Conservation (phyloP, 768 basidiomycete species). For the Tubosaeta sp. region DNA sequence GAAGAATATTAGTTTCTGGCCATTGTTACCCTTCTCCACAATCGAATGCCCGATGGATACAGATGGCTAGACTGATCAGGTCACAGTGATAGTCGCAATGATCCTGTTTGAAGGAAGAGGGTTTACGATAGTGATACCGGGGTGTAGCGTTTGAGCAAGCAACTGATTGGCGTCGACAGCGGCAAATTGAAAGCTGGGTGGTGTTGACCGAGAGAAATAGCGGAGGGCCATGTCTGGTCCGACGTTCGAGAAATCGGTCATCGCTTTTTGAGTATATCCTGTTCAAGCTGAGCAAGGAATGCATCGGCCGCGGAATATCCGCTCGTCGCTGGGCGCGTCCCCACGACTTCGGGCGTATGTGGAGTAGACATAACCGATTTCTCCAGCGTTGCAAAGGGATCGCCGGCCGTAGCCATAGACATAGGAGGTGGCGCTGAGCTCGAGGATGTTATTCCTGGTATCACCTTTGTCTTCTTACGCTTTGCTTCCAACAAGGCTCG, state of each 20-base stretch:
- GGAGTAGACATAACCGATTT: slow-evolving; percentile 16
- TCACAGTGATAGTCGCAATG: neutral
- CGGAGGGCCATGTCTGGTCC: neutral
- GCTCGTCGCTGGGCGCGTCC: slow-evolving; percentile 19
- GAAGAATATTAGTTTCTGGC: no score
- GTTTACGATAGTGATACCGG: slow-evolving; percentile 26
- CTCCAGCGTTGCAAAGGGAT: slow-evolving; percentile 54
- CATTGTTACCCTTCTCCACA: no score
- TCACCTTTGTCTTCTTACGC: slow-evolving; percentile 47
- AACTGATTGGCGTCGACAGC: slow-evolving; percentile 39
- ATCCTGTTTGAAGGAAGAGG: neutral
- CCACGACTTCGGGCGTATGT: slow-evolving; percentile 23
- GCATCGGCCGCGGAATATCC: slow-evolving; percentile 42
- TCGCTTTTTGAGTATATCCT: slow-evolving; percentile 44
- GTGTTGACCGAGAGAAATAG: neutral
- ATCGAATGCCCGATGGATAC: no score
- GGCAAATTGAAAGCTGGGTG: slow-evolving; percentile 39
- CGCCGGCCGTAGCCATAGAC: slow-evolving; percentile 25
- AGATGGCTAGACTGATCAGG: no score
- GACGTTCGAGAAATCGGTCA: neutral
- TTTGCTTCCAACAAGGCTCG: slow-evolving; percentile 58
- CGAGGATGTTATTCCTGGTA: neutral
- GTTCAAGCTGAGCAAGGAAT: slow-evolving; percentile 64
- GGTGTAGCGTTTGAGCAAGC: slow-evolving; percentile 37
- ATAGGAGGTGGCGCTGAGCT: neutral